A percentile compares a stretch with the other conserved stretches of the same genome.
phyloP scores from a whole-genome alignment of 2,329 filamentous ascomycete species.

The Bipolaris zeicola region DNA sequence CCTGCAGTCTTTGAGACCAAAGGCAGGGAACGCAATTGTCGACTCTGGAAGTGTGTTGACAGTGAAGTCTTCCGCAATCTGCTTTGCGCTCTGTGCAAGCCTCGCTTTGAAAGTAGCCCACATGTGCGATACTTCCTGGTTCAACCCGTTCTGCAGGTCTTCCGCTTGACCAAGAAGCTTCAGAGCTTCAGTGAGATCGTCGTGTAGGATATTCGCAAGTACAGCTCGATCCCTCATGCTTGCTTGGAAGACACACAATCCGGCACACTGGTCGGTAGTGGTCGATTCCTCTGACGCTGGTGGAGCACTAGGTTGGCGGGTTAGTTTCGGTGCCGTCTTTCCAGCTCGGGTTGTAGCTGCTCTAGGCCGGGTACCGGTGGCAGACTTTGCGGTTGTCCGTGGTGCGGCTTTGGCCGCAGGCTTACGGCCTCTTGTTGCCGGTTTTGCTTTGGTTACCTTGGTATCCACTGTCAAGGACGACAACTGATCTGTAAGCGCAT shows the following conservation, averaged over 20 bases:
- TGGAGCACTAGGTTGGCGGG: constrained; percentile 14
- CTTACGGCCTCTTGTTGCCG: constrained; percentile 30
- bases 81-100: constrained; percentile 69
- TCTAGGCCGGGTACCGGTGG: constrained; percentile 23
- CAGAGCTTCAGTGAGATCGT: constrained; percentile 38
- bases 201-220: constrained; percentile 46
- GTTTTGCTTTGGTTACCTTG: constrained; percentile 16
- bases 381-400: constrained; percentile 18
- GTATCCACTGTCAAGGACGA: constrained; percentile 48
- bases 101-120: constrained; percentile 71
- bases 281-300: constrained; percentile 13
- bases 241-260: constrained; percentile 52
- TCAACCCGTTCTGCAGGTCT: constrained; percentile 36
- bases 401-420: constrained; percentile 24
- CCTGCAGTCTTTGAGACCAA: constrained; percentile 49
- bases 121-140: constrained; percentile 56
- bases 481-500: constrained; percentile 51
- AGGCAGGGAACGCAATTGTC: constrained; percentile 82
- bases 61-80: constrained; percentile 79
- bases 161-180: constrained; percentile 36
- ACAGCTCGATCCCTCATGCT: constrained; percentile 60
- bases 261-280: constrained; percentile 45
- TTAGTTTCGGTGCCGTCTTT: constrained; percentile 23
- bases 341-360: constrained; percentile 16
- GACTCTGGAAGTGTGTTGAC: constrained; percentile 93